Evolutionary conservation across 2,329 filamentous ascomycete genomes (phyloP).

Genomic region (Penicillium brevicompactum): DNA sequence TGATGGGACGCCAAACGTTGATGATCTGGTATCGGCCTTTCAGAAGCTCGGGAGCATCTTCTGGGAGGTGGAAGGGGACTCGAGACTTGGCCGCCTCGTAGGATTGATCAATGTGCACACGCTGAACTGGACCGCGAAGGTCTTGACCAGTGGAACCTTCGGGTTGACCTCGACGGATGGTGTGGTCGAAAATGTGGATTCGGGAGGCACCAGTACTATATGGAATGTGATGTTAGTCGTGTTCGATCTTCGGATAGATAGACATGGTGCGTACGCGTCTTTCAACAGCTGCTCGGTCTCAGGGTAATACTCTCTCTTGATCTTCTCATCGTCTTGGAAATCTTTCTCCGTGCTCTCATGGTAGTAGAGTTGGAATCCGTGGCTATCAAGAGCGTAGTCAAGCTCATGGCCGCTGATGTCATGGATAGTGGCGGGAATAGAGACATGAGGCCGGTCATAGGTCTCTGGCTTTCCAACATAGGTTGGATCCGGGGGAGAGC

Average conservation of each 20-base stretch:
- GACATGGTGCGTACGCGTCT: slow-evolving; percentile 30
- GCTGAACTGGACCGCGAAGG: slow-evolving; percentile 49
- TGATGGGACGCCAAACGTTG: slow-evolving; percentile 56
- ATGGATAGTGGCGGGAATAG: slow-evolving; percentile 42
- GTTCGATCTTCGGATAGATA: background rate
- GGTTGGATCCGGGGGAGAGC: slow-evolving; percentile 43
- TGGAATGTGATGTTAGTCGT: background rate
- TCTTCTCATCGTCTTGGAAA: slow-evolving; percentile 47
- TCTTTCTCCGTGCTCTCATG: slow-evolving; percentile 41
- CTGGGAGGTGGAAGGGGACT: slow-evolving; percentile 47
- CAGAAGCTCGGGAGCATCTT: slow-evolving; percentile 47
- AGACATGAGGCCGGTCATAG: slow-evolving; percentile 45
- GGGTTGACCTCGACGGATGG: slow-evolving; percentile 45
- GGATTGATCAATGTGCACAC: slow-evolving; percentile 57
- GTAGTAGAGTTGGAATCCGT: slow-evolving; percentile 50
- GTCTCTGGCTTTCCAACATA: slow-evolving; percentile 42
- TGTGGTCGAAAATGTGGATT: slow-evolving; percentile 55
- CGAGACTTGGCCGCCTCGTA: slow-evolving; percentile 47
- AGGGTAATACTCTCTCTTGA: slow-evolving; percentile 47
- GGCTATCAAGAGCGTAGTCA: slow-evolving; percentile 48
- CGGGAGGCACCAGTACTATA: slow-evolving; percentile 44
- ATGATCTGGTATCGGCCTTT: slow-evolving; percentile 52
- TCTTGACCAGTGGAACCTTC: slow-evolving; percentile 34
- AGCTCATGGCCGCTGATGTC: slow-evolving; percentile 47
- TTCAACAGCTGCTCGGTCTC: slow-evolving; percentile 52